Percentiles rank a stretch among this genome's conserved stretches.
phyloP scores from a whole-genome alignment of 768 basidiomycete species.

The Melanogaster broomeanus region DNA sequence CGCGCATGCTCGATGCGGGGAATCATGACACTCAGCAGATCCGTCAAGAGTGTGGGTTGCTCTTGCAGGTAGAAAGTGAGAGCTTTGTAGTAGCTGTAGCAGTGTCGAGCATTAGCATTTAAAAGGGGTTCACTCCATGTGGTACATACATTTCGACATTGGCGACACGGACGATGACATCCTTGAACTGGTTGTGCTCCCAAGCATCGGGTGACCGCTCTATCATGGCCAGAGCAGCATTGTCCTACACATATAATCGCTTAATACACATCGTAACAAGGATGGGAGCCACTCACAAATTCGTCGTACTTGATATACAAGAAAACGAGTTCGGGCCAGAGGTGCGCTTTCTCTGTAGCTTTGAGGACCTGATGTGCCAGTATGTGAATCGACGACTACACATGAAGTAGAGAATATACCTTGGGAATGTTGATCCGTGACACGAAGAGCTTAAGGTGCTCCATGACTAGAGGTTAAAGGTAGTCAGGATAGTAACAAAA shows the following conservation, averaged over 20 bases:
- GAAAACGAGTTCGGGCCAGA: constrained; percentile 99
- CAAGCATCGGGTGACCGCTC: constrained; percentile 97
- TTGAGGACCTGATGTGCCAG: constrained; percentile 69
- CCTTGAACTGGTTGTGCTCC: constrained; percentile 99
- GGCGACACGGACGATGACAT: constrained; percentile 92
- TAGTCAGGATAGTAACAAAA: not conserved
- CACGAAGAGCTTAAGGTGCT: constrained; percentile 95
- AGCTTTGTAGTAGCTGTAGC: constrained; percentile 85
- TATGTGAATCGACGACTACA: not conserved
- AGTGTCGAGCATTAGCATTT: constrained; percentile 5
- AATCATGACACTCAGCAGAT: constrained; percentile 89
- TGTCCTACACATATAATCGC: constrained; percentile 59
- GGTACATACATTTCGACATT: constrained; percentile 89
- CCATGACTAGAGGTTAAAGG: constrained; percentile 72
- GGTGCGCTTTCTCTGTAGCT: constrained; percentile 92
- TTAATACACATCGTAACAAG: not conserved
- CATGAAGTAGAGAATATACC: constrained; percentile 34
- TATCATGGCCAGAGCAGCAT: constrained; percentile 98
- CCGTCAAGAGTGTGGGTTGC: constrained; percentile 91
- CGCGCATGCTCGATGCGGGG: constrained; percentile 94
- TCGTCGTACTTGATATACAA: constrained; percentile 98
- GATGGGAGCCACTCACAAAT: constrained; percentile 53
- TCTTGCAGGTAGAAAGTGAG: constrained; percentile 93
- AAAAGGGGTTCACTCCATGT: not conserved
- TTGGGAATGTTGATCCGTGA: constrained; percentile 98